phyloP scores from a whole-genome alignment of 1,139 yeast species.

The Candida freyschussii region DNA sequence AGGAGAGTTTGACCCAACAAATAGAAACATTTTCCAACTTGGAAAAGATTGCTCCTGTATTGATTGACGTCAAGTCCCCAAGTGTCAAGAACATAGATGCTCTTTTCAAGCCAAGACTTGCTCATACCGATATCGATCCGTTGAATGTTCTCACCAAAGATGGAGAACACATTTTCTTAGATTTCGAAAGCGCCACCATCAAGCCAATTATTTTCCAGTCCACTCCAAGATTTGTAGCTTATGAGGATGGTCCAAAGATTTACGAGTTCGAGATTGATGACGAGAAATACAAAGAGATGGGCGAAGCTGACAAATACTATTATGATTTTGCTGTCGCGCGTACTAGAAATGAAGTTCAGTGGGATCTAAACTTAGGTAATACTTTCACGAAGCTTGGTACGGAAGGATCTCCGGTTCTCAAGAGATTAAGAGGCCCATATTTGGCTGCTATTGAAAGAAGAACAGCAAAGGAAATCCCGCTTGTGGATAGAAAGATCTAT shows the following conservation, averaged over 20 bases:
- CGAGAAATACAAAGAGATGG: conserved; percentile 61
- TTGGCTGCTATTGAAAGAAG: conserved; percentile 61
- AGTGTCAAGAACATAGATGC: conserved; percentile 55
- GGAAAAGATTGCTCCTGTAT: conserved; percentile 45
- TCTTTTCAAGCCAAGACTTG: conserved; percentile 68
- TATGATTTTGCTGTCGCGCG: conserved; percentile 81
- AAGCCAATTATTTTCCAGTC: conserved; percentile 77
- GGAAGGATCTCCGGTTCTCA: conserved; percentile 66
- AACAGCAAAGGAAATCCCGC: conserved; percentile 56
- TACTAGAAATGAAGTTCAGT: conserved; percentile 85
- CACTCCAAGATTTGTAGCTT: conserved; percentile 79
- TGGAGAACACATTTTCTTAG: conserved; percentile 53
- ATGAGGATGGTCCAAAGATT: conserved; percentile 76
- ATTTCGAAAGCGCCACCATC: conserved; percentile 74
- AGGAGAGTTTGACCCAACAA: conserved; percentile 41
- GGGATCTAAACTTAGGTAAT: conserved; percentile 74
- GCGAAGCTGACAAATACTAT: conserved; percentile 71
- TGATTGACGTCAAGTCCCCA: conserved; percentile 47
- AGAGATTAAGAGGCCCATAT: conserved; percentile 62
- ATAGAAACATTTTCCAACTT: conserved; percentile 58
- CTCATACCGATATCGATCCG: conserved; percentile 84
- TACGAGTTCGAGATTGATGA: conserved; percentile 71
- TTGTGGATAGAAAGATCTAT: conserved; percentile 61
- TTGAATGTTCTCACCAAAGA: conserved; percentile 63
- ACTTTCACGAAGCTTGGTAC: conserved; percentile 65